Evolutionary conservation across 2,329 filamentous ascomycete genomes (phyloP).

Genomic region (Periconia macrospinosa): DNA sequence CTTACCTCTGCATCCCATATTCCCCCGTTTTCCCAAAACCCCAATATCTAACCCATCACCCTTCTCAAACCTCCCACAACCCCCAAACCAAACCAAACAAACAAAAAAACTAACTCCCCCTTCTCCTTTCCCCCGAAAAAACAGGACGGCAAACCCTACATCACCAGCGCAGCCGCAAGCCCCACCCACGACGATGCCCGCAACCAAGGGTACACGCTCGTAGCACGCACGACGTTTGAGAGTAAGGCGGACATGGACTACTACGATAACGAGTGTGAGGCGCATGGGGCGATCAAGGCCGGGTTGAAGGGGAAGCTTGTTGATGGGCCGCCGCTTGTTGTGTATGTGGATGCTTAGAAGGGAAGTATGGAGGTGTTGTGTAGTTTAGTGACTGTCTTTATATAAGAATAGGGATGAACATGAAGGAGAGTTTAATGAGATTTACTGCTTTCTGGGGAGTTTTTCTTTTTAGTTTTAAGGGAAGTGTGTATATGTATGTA

Average conservation of each 20-base stretch:
- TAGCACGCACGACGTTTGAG: slow-evolving; percentile 65
- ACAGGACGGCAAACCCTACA: slow-evolving; percentile 72
- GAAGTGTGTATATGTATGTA: too few relatives aligned
- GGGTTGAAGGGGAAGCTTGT: slow-evolving; percentile 29
- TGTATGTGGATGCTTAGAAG: slow-evolving; percentile 30
- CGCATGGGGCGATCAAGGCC: slow-evolving; percentile 56
- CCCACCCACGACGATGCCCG: slow-evolving; percentile 60
- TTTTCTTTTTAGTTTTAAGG: too few relatives aligned
- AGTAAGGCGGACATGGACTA: slow-evolving; percentile 69
- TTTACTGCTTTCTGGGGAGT: too few relatives aligned
- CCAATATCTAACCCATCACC: too few relatives aligned
- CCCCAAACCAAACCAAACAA: neutral
- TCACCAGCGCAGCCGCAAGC: slow-evolving; percentile 61
- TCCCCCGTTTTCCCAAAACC: too few relatives aligned
- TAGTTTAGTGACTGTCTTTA: too few relatives aligned
- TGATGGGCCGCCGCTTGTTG: slow-evolving; percentile 25
- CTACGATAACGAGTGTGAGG: slow-evolving; percentile 64
- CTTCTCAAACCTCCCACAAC: neutral
- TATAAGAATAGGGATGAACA: too few relatives aligned
- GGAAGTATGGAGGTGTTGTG: neutral
- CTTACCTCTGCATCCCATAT: too few relatives aligned
- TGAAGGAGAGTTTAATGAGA: too few relatives aligned
- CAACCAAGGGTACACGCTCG: slow-evolving; percentile 66
- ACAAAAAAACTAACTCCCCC: neutral
- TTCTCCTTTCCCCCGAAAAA: neutral